These are phyloP conservation scores for Aspergillus mulundensis DNA, from an alignment of 495 filamentous ascomycete species.

Conservation along the genomic window DNA sequence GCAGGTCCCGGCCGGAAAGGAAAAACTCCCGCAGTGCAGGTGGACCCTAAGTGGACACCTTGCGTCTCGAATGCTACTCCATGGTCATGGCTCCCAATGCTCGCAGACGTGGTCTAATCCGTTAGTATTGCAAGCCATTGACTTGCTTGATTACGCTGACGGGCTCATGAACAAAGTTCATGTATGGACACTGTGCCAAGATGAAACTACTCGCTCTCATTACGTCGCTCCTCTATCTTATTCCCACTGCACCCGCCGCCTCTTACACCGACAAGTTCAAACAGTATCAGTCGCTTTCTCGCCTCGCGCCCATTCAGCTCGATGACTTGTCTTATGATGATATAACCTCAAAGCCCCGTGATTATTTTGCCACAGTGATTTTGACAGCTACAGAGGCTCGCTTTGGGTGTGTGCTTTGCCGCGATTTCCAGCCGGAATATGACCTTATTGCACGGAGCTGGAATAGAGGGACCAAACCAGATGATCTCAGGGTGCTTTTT, in stretches of 20 bases:
- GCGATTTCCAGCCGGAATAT: conserved; percentile 92
- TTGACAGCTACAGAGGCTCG: conserved; percentile 82
- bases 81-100: not conserved
- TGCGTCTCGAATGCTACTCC: conserved; percentile 5
- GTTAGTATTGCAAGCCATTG: conserved; percentile 11
- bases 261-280: conserved; percentile 51
- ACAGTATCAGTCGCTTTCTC: conserved; percentile 62
- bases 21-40: conserved; percentile 1
- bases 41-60: conserved; percentile 28
- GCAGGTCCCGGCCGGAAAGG: not conserved
- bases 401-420: conserved; percentile 83
- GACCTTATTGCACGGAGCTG: conserved; percentile 84
- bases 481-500: conserved; percentile 70
- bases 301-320: conserved; percentile 67
- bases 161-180: not conserved
- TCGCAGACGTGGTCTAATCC: conserved; percentile 2
- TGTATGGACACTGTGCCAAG: conserved; percentile 21
- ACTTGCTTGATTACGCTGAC: not conserved
- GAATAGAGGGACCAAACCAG: conserved; percentile 71
- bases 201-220: conserved; percentile 54
- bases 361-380: conserved; percentile 79
- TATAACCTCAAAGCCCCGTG: conserved; percentile 69
- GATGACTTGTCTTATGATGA: conserved; percentile 69
- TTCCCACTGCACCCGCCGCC: conserved; percentile 37
- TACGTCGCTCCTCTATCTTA: conserved; percentile 48